Evolutionary conservation across 805 yeast species (phyloP).

Genomic region (Teunomyces pallodes): DNA sequence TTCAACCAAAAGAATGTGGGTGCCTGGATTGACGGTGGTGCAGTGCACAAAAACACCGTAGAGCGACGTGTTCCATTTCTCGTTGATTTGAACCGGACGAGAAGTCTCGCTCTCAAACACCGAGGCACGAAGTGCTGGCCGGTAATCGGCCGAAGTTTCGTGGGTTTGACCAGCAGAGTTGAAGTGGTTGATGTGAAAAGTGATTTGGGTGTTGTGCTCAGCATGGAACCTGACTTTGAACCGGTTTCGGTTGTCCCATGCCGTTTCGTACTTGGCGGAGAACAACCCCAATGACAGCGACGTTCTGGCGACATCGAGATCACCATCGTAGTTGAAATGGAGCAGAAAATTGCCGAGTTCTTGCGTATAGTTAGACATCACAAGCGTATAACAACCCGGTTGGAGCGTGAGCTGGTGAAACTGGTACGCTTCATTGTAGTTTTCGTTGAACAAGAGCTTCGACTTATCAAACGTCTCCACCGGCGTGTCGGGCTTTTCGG

Average conservation of each 20-base stretch:
- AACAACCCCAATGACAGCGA: constrained; percentile 37
- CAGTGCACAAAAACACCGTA: constrained; percentile 45
- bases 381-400: constrained; percentile 42
- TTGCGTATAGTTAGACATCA: constrained; percentile 46
- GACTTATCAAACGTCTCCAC: constrained; percentile 20
- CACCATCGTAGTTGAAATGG: constrained; percentile 21
- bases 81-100: constrained; percentile 32
- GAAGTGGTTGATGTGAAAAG: constrained; percentile 26
- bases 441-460: constrained; percentile 24
- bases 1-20: constrained; percentile 44
- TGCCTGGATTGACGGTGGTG: constrained; percentile 20
- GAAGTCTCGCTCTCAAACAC: constrained; percentile 30
- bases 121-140: constrained; percentile 48
- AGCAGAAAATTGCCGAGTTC: constrained; percentile 29
- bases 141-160: constrained; percentile 25
- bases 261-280: constrained; percentile 17
- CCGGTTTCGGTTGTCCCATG: constrained; percentile 43
- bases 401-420: constrained; percentile 17
- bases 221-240: constrained; percentile 28
- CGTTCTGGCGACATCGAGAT: constrained; percentile 10
- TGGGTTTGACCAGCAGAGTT: constrained; percentile 4
- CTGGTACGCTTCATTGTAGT: constrained; percentile 37
- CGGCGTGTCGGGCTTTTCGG: constrained; percentile 21
- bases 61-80: constrained; percentile 39
- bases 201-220: constrained; percentile 17